Evolutionary conservation across 2,329 filamentous ascomycete species (phyloP), one percentile per base, ranked within the genome.

Genomic region (Neodidymelliopsis sp.): DNA sequence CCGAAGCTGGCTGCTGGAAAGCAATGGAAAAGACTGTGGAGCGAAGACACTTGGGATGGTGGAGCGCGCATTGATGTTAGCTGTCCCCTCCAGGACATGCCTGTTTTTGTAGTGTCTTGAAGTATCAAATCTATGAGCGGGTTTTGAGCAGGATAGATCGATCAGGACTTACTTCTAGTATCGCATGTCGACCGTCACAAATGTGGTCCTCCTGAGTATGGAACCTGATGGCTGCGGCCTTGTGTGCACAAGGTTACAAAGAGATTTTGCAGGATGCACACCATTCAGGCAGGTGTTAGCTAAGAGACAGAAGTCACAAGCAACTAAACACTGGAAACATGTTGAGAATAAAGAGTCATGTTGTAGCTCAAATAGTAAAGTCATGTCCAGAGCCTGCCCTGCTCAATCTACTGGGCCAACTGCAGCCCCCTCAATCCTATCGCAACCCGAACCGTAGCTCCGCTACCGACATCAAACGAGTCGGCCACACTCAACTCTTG

Each of bases 1-100:
- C 84, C 84, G 0, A 55, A 47, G 7, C 18, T 62, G 13, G 24
- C 27, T 8, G 31, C 19, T 8, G 70, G 69, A 2, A 66, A 63
- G 4, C 70, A 57, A n/a, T 83, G 80, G 80, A 74, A 67, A 42
- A 54, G 67, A 6, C 75, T 74, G 54, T 71, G 71, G 34, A 64
- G 65, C 2, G 60, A 70, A 3, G 50, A 64, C 18, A 46, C 56
- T 1, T 70, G 68, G 55, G 59, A 72, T 11, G 77, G 77, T 25
- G 78, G 77, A 3, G 58, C 56, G n/a, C 62, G 60, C 11, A 54
- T 77, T n/a, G 69, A 74, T 30, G 69, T 77, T 3, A 68, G 74
- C 1, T 76, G 75, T 54, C 76, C 78, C 7, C 67, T 81, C 46
- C 73, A 75, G 12, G 66, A 58, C 1, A 80, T 81, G 72, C 79